Percentiles rank a stretch among this genome's conserved stretches.
These are phyloP conservation scores for Candida germanica DNA, from an alignment of 805 yeast species.

Conservation along the genomic window DNA sequence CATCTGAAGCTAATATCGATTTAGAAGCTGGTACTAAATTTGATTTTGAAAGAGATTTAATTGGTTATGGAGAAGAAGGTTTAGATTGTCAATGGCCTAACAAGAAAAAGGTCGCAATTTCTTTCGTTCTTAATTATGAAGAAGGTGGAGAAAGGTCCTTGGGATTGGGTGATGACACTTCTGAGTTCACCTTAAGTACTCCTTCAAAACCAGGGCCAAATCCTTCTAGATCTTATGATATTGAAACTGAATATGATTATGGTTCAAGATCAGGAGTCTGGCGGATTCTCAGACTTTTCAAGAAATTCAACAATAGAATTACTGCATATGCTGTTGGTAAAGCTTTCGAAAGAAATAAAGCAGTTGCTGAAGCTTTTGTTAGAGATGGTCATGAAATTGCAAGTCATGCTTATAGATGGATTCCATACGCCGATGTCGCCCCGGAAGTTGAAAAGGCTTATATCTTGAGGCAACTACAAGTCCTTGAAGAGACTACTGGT, in stretches of 20 bases:
- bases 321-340: slow-evolving; percentile 17
- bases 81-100: slow-evolving; percentile 21
- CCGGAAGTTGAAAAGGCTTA: slow-evolving; percentile 17
- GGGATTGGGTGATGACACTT: slow-evolving; percentile 13
- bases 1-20: slow-evolving; percentile 8
- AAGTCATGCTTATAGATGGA: slow-evolving; percentile 17
- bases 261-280: slow-evolving; percentile 15
- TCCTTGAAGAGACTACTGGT: slow-evolving; percentile 12
- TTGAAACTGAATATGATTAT: slow-evolving; percentile 14
- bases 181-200: slow-evolving; percentile 13
- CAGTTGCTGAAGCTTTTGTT: slow-evolving; percentile 14
- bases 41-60: slow-evolving; percentile 12
- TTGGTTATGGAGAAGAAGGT: slow-evolving; percentile 24
- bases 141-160: slow-evolving; percentile 23
- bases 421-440: slow-evolving; percentile 12
- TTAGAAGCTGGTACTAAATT: slow-evolving; percentile 10
- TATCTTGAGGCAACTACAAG: slow-evolving; percentile 13
- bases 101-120: slow-evolving; percentile 18
- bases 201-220: slow-evolving; percentile 11
- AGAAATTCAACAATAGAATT: slow-evolving; percentile 10
- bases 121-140: slow-evolving; percentile 22
- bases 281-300: slow-evolving; percentile 13
- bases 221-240: slow-evolving; percentile 9
- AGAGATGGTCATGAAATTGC: slow-evolving; percentile 18
- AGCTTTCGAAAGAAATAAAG: slow-evolving; percentile 12